Evolutionary conservation across 805 yeast genomes (phyloP), one percentile per base, ranked within the genome.

Genomic region (Kodamaea kakaduensis): DNA sequence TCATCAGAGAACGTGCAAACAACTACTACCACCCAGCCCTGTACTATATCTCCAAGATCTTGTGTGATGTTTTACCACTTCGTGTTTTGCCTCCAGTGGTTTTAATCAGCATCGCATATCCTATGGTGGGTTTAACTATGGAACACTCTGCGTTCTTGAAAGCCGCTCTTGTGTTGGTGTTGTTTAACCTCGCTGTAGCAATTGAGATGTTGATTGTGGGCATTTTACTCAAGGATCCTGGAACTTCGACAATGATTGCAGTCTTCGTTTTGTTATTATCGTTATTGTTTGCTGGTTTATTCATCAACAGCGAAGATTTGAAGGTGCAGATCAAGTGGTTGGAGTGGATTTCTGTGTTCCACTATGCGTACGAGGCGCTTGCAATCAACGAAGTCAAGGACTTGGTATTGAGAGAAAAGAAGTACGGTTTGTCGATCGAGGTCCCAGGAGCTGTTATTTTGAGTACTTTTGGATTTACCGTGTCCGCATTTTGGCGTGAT

Each of bases 381-480:
- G 72, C 88, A 3, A 89, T 93, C 37, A 93, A 93, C 58, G 98
- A 93, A 55, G 97, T 90, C 7, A 84, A 81, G 51, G 84, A 86
- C 22, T 70, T 93, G 54, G 79, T 86, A 9, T 69, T 93, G 48
- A 78, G 77, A 44, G 98, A 93, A 55, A 81, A 78, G 54, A 93
- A 93, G 60, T 90, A 82, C 52, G 98, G 98, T 0, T 71, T 93
- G 27, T 84, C 89, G 29, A 90, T 93, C 48, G 96, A 88, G 58
- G 94, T 93, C 10, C 98, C 98, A 0, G 98, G 98, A 8, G 97
- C 98, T 2, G 94, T 95, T 1, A 93, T 93, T 37, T 70, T 93
- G 47, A 84, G 95, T 47, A 87, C 97, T 0, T 93, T 93, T 66
- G 98, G 98, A 0, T 93, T 93, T 58, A 75, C 85, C 45, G 90